phyloP scores from a whole-genome alignment of 2,329 filamentous ascomycete species.

The Arthrobotrys sphaeroides region DNA sequence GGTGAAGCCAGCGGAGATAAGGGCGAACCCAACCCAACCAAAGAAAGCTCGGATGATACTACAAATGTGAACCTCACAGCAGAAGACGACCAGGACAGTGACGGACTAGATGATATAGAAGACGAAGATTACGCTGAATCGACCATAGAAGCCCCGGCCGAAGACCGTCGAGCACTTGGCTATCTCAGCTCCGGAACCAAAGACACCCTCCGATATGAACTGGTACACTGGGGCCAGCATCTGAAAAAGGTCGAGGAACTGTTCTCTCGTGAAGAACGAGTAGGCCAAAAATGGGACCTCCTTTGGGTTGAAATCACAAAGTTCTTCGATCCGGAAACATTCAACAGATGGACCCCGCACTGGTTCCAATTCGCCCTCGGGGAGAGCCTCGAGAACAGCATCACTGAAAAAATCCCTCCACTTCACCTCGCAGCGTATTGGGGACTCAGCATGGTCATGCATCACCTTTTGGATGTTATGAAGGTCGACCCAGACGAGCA shows the following conservation, averaged over 20 bases:
- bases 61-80: neutral
- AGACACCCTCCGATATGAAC: constrained; percentile 27
- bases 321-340: constrained; percentile 30
- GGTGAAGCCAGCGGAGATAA: neutral
- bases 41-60: neutral
- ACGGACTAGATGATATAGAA: neutral
- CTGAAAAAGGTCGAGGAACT: constrained; percentile 38
- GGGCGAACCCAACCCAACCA: neutral
- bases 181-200: neutral
- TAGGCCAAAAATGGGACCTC: constrained; percentile 38
- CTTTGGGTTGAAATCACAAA: constrained; percentile 34
- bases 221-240: constrained; percentile 31
- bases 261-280: constrained; percentile 17
- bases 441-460: constrained; percentile 33
- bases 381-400: neutral
- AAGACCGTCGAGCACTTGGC: neutral
- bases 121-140: neutral
- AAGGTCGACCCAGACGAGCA: constrained; percentile 5
- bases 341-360: constrained; percentile 27
- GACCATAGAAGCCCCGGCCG: neutral
- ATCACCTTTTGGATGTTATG: constrained; percentile 22
- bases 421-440: constrained; percentile 25
- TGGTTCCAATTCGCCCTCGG: constrained; percentile 8
- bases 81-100: neutral
- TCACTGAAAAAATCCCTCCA: neutral